phyloP scores from a whole-genome alignment of 1,284 basidiomycete species.

The Mrakiaceae sp. region DNA sequence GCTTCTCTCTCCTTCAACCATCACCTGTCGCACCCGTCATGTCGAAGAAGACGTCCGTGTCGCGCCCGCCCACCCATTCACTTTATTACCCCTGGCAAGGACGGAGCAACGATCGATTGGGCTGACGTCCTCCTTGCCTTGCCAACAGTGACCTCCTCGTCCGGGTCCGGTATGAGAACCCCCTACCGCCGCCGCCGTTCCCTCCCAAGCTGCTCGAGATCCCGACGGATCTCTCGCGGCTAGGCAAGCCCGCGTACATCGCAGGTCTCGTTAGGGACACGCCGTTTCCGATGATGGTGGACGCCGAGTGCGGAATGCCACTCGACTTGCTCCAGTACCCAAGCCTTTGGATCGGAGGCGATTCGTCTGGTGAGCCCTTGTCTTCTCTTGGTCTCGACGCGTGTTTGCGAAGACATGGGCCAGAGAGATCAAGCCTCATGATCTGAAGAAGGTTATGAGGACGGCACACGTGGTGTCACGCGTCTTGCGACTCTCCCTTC shows the following conservation, averaged over 20 bases:
- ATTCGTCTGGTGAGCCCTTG: slow-evolving; percentile 44
- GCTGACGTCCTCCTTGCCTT: not conserved
- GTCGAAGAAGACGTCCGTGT: too few relatives aligned
- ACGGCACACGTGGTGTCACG: not conserved
- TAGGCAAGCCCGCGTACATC: slow-evolving; percentile 72
- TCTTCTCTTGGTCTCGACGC: too few relatives aligned
- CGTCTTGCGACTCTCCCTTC: slow-evolving; percentile 4
- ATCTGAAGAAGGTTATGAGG: not conserved
- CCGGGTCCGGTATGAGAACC: slow-evolving; percentile 82
- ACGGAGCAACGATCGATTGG: too few relatives aligned
- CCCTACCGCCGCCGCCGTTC: slow-evolving; percentile 84
- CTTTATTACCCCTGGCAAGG: too few relatives aligned
- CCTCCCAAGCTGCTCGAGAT: slow-evolving; percentile 85
- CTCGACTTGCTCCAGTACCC: slow-evolving; percentile 65
- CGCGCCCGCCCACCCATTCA: too few relatives aligned
- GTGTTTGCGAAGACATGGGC: too few relatives aligned
- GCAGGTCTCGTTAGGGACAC: slow-evolving; percentile 65
- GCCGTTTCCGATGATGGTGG: slow-evolving; percentile 81
- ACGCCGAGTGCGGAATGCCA: slow-evolving; percentile 89
- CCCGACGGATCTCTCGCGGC: slow-evolving; percentile 70
- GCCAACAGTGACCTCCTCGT: slow-evolving; percentile 60
- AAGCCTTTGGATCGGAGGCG: slow-evolving; percentile 68
- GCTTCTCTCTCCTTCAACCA: too few relatives aligned
- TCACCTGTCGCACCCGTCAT: too few relatives aligned
- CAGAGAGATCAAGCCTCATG: too few relatives aligned